Percentiles rank a stretch among this genome's conserved stretches.
Evolutionary conservation across 2,329 filamentous ascomycete species (phyloP).

Genomic region (Botrytis fragariae): DNA sequence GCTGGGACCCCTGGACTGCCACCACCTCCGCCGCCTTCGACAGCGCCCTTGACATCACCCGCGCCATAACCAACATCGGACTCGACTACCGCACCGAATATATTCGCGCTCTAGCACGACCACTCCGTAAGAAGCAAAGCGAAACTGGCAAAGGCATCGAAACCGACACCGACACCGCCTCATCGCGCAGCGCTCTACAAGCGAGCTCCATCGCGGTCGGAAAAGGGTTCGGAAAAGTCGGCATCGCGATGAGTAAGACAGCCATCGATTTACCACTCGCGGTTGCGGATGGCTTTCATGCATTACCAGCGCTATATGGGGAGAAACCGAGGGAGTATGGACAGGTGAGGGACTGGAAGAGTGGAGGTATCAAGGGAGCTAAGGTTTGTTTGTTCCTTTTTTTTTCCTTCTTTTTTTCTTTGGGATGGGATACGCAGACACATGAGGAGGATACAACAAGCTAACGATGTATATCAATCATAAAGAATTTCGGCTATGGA

Average conservation of each 20-base stretch:
- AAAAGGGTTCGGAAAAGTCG: constrained; percentile 16
- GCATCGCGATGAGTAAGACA: neutral
- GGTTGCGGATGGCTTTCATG: constrained; percentile 1
- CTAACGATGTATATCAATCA: neutral
- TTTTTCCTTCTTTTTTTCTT: too few relatives aligned
- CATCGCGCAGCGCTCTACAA: neutral
- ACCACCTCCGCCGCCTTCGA: neutral
- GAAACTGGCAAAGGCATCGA: neutral
- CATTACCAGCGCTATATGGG: neutral
- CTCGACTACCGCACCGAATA: neutral
- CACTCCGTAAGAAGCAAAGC: neutral
- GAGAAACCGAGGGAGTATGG: neutral
- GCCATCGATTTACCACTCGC: constrained; percentile 3
- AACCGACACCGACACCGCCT: neutral
- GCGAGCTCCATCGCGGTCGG: constrained; percentile 11
- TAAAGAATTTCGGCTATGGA: neutral
- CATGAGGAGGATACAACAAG: neutral
- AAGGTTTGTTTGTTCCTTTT: neutral
- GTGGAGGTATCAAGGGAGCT: neutral
- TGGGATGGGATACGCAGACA: neutral
- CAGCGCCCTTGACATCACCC: neutral
- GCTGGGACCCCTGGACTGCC: neutral
- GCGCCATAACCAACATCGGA: neutral
- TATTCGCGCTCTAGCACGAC: neutral
- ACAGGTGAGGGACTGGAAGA: constrained; percentile 1